A percentile compares a stretch with the other conserved stretches of the same genome.
Evolutionary conservation across 495 filamentous ascomycete genomes (phyloP).

Genomic region (Talaromyces nanjingensis): DNA sequence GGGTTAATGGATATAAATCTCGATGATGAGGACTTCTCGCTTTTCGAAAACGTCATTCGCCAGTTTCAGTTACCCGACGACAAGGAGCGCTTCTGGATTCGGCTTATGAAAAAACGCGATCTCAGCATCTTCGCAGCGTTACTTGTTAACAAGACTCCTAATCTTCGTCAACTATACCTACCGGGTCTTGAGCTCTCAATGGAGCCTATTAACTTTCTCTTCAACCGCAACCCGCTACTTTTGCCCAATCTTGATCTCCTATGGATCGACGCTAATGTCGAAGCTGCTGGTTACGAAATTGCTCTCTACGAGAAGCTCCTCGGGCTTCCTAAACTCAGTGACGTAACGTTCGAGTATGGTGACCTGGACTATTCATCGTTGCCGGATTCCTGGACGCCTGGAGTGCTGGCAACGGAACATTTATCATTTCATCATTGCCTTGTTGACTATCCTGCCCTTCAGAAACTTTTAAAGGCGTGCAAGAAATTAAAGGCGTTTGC

Average conservation of each 20-base stretch:
- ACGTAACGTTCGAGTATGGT: conserved; percentile 11
- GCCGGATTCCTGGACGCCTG: conserved; percentile 13
- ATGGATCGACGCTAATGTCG: conserved; percentile 5
- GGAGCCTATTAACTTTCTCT: conserved; percentile 14
- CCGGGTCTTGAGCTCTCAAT: conserved; percentile 8
- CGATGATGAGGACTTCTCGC: neutral
- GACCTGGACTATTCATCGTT: conserved; percentile 10
- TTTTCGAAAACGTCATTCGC: conserved; percentile 8
- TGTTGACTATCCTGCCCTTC: conserved; percentile 12
- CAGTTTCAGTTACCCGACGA: conserved; percentile 7
- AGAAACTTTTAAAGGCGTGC: conserved; percentile 16
- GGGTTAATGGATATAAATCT: no score
- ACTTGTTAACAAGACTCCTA: conserved; percentile 17
- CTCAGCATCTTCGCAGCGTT: conserved; percentile 14
- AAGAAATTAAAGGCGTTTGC: conserved; percentile 15
- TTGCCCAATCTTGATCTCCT: conserved; percentile 16
- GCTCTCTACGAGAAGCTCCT: conserved; percentile 12
- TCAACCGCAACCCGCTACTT: conserved; percentile 12
- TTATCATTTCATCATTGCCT: conserved; percentile 12
- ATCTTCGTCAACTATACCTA: conserved; percentile 16
- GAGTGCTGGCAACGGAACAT: conserved; percentile 9
- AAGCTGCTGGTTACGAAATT: conserved; percentile 9
- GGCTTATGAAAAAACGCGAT: conserved; percentile 8
- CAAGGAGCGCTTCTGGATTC: conserved; percentile 7
- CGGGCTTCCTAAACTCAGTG: conserved; percentile 10